Evolutionary conservation across 2,329 filamentous ascomycete species (phyloP).

Genomic region (Ophiostoma perfectum): DNA sequence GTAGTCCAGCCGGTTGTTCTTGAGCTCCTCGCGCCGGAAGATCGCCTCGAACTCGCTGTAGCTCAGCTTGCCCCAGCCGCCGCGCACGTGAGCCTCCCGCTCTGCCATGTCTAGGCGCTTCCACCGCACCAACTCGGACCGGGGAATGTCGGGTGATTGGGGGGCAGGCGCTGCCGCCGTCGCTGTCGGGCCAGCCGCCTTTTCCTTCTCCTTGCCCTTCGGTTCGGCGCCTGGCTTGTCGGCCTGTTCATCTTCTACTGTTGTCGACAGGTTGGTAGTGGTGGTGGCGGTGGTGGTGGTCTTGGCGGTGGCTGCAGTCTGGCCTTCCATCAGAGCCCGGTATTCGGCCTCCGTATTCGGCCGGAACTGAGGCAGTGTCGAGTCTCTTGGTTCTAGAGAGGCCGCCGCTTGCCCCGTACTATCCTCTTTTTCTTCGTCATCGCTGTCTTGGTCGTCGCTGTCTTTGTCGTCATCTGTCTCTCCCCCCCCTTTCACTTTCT

Average conservation of each 20-base stretch:
- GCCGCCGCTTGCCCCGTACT: neutral
- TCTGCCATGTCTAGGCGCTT: constrained; percentile 60
- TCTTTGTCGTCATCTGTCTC: constrained; percentile 14
- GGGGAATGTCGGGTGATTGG: constrained; percentile 27
- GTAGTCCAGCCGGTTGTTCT: constrained; percentile 65
- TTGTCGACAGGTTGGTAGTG: neutral
- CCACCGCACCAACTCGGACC: constrained; percentile 42
- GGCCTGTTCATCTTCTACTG: neutral
- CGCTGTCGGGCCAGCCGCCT: neutral
- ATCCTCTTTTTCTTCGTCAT: neutral
- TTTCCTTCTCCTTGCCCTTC: neutral
- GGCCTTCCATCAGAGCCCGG: neutral
- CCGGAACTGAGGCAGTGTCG: constrained; percentile 63
- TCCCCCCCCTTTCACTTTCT: neutral
- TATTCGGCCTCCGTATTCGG: constrained; percentile 43
- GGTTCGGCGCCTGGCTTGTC: neutral
- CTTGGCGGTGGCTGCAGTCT: neutral
- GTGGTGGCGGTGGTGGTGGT: neutral
- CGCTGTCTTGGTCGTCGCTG: too few relatives aligned
- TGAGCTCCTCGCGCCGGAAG: constrained; percentile 62
- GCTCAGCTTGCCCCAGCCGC: constrained; percentile 73
- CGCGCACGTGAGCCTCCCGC: constrained; percentile 60
- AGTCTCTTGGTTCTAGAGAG: constrained; percentile 41
- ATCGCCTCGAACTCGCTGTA: constrained; percentile 74
- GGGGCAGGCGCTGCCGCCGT: neutral